Conservation (phyloP, 331 rosid species). For the Telfairia occidentalis region DNA sequence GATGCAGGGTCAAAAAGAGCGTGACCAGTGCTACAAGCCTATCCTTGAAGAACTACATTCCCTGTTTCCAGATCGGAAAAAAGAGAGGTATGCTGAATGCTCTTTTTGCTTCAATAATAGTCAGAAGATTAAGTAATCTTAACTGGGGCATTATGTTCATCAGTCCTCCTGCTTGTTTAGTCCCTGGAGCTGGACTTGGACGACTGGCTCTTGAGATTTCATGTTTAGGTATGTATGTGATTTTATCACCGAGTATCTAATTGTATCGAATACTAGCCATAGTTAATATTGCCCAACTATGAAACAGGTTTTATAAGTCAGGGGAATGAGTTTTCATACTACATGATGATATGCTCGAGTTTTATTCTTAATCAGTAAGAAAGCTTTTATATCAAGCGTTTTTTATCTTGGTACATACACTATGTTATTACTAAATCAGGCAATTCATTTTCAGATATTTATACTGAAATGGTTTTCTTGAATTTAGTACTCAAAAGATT, state of each 20-base stretch:
- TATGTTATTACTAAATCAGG: neutral
- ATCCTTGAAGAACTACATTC: conserved; percentile 74
- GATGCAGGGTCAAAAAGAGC: conserved; percentile 77
- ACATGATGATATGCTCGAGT: conserved; percentile 99
- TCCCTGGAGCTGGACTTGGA: conserved; percentile 99
- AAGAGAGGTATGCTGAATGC: conserved; percentile 40
- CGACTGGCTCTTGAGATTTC: conserved; percentile 92
- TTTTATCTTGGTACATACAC: neutral
- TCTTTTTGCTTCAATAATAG: conserved; percentile 6
- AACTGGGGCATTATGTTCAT: conserved; percentile 22
- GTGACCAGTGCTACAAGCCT: conserved; percentile 89
- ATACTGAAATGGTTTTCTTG: conserved; percentile 18
- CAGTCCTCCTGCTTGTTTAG: conserved; percentile 97
- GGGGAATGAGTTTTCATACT: conserved; percentile 96
- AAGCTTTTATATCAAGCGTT: neutral
- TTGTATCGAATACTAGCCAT: neutral
- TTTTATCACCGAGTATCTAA: neutral
- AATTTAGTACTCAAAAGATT: conserved; percentile 39
- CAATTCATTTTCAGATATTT: neutral
- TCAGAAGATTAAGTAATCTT: conserved; percentile 16
- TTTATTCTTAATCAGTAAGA: conserved; percentile 92
- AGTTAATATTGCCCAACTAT: conserved; percentile 15
- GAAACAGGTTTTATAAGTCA: conserved; percentile 80
- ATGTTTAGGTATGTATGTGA: conserved; percentile 46
- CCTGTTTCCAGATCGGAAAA: conserved; percentile 54